Percentiles rank a stretch among this genome's conserved stretches.
Conservation (phyloP, 345 rosid species). For the Brassica carinata region DNA sequence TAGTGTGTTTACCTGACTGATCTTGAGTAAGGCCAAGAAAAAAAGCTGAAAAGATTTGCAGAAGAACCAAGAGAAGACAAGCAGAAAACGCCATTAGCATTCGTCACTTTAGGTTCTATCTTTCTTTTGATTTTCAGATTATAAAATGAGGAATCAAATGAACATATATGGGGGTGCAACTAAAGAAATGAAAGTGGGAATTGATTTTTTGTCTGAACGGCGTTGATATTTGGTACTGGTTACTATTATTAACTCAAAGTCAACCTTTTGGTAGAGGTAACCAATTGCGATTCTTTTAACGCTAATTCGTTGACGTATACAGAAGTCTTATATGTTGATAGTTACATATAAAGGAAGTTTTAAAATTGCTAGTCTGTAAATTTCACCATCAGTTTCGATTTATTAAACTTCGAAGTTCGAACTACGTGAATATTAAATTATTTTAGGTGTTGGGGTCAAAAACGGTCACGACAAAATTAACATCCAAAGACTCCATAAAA, state of each 20-base stretch:
- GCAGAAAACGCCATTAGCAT: conserved; percentile 34
- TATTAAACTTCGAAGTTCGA: background rate
- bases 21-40: conserved; percentile 40
- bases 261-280: conserved; percentile 32
- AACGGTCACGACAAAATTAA: no score
- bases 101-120: background rate
- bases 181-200: conserved; percentile 20
- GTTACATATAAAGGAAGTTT: background rate
- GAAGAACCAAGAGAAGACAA: conserved; percentile 30
- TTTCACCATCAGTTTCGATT: background rate
- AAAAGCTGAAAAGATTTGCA: conserved; percentile 16
- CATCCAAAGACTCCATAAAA: no score
- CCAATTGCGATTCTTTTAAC: conserved; percentile 24
- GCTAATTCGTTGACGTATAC: conserved; percentile 26
- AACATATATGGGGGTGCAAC: conserved; percentile 10
- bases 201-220: conserved; percentile 18
- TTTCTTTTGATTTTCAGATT: conserved; percentile 3
- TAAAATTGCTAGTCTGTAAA: background rate
- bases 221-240: conserved; percentile 31
- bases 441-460: background rate
- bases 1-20: conserved; percentile 40
- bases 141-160: conserved; percentile 23
- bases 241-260: conserved; percentile 37
- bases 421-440: background rate
- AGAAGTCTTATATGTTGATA: background rate